These are phyloP conservation scores for Penicillium canariense DNA, from an alignment of 495 filamentous ascomycete species.

Conservation along the genomic window DNA sequence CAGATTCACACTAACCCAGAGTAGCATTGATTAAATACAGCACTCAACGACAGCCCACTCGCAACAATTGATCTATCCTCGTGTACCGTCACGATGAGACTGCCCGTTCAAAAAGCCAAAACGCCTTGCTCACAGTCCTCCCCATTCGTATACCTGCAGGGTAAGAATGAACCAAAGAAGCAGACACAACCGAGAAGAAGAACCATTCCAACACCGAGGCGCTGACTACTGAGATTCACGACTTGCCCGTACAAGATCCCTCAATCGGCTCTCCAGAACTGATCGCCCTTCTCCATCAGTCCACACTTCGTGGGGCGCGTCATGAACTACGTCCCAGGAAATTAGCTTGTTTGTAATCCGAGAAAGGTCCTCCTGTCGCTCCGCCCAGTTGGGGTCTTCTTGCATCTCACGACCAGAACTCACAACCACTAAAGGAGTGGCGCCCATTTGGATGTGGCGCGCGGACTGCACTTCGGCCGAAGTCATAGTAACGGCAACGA, in stretches of 20 bases:
- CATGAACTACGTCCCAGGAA: conserved; percentile 81
- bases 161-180: not conserved
- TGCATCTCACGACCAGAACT: conserved; percentile 67
- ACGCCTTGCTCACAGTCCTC: not conserved
- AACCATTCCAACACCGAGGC: not conserved
- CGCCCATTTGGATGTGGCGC: conserved; percentile 67
- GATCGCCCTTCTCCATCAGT: conserved; percentile 60
- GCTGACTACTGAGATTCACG: not conserved
- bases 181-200: not conserved
- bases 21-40: not conserved
- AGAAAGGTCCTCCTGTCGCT: conserved; percentile 79
- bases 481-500: conserved; percentile 79
- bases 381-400: conserved; percentile 67
- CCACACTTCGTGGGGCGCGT: conserved; percentile 90
- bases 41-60: not conserved
- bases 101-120: not conserved
- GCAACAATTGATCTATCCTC: not conserved
- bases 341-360: conserved; percentile 70
- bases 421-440: conserved; percentile 74
- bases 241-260: conserved; percentile 51
- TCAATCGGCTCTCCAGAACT: conserved; percentile 67
- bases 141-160: not conserved
- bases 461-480: conserved; percentile 76
- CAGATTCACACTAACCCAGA: not conserved
- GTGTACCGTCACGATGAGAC: not conserved